Conservation (phyloP, 163 green algal genomes). For the Picocystis sp. region DNA sequence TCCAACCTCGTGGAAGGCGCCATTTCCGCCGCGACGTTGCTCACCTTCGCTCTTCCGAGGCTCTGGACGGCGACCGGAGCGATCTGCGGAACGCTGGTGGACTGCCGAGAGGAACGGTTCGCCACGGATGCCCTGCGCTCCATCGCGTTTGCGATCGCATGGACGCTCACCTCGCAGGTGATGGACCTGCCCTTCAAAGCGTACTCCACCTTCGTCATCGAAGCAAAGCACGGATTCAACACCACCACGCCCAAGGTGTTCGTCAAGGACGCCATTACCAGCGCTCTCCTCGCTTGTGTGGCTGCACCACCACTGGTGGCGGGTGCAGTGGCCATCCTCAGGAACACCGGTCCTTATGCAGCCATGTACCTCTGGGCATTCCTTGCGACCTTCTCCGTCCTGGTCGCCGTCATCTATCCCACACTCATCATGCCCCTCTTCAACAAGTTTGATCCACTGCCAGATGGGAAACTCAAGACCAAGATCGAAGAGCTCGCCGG, state of each 20-base stretch:
- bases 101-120: not conserved
- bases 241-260: slow-evolving; percentile 58
- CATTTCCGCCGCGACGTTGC: not conserved
- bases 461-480: slow-evolving; percentile 15
- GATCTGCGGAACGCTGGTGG: not conserved
- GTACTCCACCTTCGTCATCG: slow-evolving; percentile 71
- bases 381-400: slow-evolving; percentile 37
- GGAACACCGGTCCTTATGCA: slow-evolving; percentile 28
- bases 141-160: slow-evolving; percentile 22
- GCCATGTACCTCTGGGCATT: slow-evolving; percentile 73
- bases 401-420: slow-evolving; percentile 29
- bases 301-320: slow-evolving; percentile 54
- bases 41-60: not conserved
- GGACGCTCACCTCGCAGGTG: slow-evolving; percentile 13
- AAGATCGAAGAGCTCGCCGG: slow-evolving; percentile 58
- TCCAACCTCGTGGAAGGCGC: not conserved
- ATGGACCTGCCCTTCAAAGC: slow-evolving; percentile 49
- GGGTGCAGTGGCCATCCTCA: slow-evolving; percentile 30
- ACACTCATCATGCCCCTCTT: slow-evolving; percentile 71
- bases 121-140: not conserved
- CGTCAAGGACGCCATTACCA: slow-evolving; percentile 50
- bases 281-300: slow-evolving; percentile 29
- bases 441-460: slow-evolving; percentile 71
- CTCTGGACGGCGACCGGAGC: not conserved
- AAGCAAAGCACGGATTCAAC: slow-evolving; percentile 81